Evolutionary conservation across 78 protist genomes (phyloP).

Genomic region (Pigoraptor vietnamica): DNA sequence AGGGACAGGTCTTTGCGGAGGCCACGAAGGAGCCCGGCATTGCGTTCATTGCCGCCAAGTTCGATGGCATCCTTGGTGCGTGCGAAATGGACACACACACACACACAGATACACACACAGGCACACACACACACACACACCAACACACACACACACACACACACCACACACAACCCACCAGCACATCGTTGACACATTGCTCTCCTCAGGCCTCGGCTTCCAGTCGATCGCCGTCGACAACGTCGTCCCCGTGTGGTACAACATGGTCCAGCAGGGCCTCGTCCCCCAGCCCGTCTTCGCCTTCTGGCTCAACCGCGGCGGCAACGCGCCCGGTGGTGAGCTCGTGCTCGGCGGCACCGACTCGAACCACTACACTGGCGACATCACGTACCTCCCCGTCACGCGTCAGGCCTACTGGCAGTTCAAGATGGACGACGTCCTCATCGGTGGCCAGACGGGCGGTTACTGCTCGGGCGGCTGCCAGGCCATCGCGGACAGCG

Average conservation of each 20-base stretch:
- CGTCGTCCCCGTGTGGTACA: conserved; percentile 77
- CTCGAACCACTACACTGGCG: conserved; percentile 44
- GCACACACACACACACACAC: too few relatives aligned
- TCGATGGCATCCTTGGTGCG: conserved; percentile 89
- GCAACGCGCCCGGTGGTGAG: conserved; percentile 77
- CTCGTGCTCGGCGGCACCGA: conserved; percentile 85
- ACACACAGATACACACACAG: too few relatives aligned
- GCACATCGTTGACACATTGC: too few relatives aligned
- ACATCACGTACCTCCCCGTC: conserved; percentile 47
- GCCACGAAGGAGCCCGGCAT: conserved; percentile 87
- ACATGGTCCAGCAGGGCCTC: conserved; percentile 60
- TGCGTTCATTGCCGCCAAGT: conserved; percentile 77
- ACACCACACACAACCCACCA: too few relatives aligned
- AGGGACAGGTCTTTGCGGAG: conserved; percentile 80
- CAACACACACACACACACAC: too few relatives aligned
- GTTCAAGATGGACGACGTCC: conserved; percentile 10
- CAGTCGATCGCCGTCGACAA: conserved; percentile 79
- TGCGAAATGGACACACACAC: too few relatives aligned
- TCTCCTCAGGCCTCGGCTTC: conserved; percentile 86
- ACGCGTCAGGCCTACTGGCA: conserved; percentile 61
- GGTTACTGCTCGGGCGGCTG: conserved; percentile 16
- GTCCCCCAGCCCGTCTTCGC: conserved; percentile 61
- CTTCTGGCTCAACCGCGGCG: conserved; percentile 71
- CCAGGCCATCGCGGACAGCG: conserved; percentile 89
- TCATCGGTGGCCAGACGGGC: background rate